Base-by-base conservation (phyloP, 306 rosid genomes). In the Begonia loranthoides region DNA sequence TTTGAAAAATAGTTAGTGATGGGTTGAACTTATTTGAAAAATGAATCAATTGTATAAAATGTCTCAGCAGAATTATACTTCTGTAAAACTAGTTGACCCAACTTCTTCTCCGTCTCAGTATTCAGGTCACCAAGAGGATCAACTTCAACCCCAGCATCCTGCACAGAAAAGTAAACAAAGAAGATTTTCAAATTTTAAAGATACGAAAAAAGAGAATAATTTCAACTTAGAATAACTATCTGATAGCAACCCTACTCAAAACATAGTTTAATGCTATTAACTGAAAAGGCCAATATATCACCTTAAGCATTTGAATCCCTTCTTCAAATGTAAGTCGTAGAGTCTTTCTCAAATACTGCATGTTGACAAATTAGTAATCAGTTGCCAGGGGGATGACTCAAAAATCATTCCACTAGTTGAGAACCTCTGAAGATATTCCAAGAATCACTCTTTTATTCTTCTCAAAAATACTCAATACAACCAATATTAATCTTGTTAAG, bases 251-350 rank as follows among this genome's bases (percentile, higher is more conserved):
- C 36, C 36, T 28, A 28, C 4, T 28, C 36, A 28, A 19, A 28
- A 28, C 36, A 28, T 28, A 1, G 36, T 28, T 28, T 28, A 28
- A 28, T 28, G 36, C 1, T 28, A 28, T 7, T 28, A 28, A 28
- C 5, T 28, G 36, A 28, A 28, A 28, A 28, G 36, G 6, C 36
- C 8, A 28, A 28, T 28, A 28, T 4, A 28, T 56, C 69, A 82
- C 99, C 93, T 82, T 82, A 51, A 90, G 87, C 95, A 90, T 90
- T 61, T 86, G 80, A 75, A 90, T 22, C 53, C 99, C 99, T 74
- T 90, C 99, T 43, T 83, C 94, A 65, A 80, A 90, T 12, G 88
- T 82, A 56, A 90, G 87, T 17, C 88, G 74, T n/a, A 86, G 59
- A 52, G 99, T 90, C 13, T 74, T 62, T 55, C 82, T 84, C 61